phyloP scores from a whole-genome alignment of 805 yeast species.

The Wickerhamiella sergipiensis region DNA sequence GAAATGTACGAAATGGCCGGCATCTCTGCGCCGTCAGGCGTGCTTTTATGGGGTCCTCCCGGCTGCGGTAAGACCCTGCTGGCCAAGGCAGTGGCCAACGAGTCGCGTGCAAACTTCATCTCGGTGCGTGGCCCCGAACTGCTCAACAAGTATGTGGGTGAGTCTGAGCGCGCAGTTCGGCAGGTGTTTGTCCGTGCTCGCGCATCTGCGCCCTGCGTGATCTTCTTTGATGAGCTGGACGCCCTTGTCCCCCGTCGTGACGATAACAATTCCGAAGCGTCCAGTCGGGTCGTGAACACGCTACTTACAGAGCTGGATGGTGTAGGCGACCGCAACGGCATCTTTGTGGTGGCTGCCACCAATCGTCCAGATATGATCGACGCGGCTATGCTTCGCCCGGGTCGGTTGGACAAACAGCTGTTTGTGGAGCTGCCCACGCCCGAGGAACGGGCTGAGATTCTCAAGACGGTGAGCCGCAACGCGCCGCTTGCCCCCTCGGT shows the following conservation, averaged over 20 bases:
- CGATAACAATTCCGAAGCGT: constrained; percentile 71
- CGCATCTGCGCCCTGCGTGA: constrained; percentile 85
- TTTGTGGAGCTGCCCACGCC: constrained; percentile 80
- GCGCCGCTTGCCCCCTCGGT: constrained; percentile 63
- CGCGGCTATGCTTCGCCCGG: constrained; percentile 96
- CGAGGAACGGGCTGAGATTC: constrained; percentile 66
- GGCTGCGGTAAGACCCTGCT: constrained; percentile 96
- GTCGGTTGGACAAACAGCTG: constrained; percentile 83
- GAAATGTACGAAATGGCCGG: constrained; percentile 84
- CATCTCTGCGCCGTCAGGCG: constrained; percentile 94
- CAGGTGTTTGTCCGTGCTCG: constrained; percentile 89
- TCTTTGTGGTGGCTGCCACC: constrained; percentile 92
- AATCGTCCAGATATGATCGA: constrained; percentile 97
- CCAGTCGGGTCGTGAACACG: constrained; percentile 89
- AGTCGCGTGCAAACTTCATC: constrained; percentile 89
- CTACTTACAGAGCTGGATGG: constrained; percentile 91
- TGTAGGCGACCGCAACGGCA: constrained; percentile 79
- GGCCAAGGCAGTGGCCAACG: constrained; percentile 97
- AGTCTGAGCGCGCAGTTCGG: constrained; percentile 83
- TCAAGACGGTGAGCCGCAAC: constrained; percentile 57
- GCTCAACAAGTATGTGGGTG: constrained; percentile 91
- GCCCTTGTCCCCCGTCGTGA: constrained; percentile 94
- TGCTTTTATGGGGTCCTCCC: constrained; percentile 97
- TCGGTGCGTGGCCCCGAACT: constrained; percentile 94
- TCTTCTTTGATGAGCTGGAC: constrained; percentile 91